Base-by-base conservation (phyloP, 2,329 filamentous ascomycete species). In the Coniochaeta sp. region DNA sequence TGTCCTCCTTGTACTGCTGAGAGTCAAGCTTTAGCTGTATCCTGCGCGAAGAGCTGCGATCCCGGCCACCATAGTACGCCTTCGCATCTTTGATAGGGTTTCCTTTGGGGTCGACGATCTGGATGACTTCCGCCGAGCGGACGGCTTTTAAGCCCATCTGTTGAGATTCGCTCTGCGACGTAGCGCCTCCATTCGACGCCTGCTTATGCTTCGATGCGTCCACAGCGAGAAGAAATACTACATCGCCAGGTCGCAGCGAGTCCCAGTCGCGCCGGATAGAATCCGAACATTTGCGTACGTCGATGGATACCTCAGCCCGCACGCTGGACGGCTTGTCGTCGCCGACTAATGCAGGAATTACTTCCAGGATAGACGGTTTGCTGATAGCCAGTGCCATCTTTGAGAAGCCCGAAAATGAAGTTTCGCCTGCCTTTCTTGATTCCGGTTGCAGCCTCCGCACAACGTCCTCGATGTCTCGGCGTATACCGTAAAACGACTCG, bases 401-500 rank as follows among this genome's bases (percentile, higher is more conserved):
- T 2, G 92, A 95, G 60, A 89, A 91, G 0, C 94, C 92, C 12
- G 86, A 77, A 63, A 97, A 97, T 5, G 72, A 76, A 0, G 80
- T 85, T 56, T 83, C 81, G n/a, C 85, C 87, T 32, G 81, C 75
- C 35, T 78, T 78, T 53, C 76, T 78, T 20, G 72, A 64, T 57
- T 85, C 82, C 2, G 92, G 91, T 57, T 86, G 83, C 54, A 99
- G 71, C 45, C 90, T 84, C 62, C 87, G 88, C 49, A 97, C 65
- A 6, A 87, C 83, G 47, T 89, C 82, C 64, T 96, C 90, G 52
- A 99, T 83, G 64, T 99, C 90, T 62, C 91, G 92, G 45, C 91
- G 83, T 54, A 99, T 92, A 54, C 90, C 89, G 66, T 95, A 97
- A 65, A 97, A 96, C 0, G 92, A 82, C 67, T 99, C 94, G 53